Conservation (phyloP, 768 basidiomycete genomes). For the Xerocomus potaroensis region DNA sequence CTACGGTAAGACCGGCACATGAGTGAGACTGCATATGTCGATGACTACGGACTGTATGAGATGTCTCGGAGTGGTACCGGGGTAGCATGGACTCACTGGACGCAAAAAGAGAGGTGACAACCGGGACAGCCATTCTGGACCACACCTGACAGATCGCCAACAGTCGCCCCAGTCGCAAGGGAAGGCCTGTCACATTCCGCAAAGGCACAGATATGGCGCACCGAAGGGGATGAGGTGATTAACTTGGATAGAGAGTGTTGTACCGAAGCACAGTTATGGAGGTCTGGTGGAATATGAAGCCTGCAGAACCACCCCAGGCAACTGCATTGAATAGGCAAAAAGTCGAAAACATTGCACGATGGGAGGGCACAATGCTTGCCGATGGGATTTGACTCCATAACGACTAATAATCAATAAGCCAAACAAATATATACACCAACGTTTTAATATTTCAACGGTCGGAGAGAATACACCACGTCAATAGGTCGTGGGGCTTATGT, state of each 20-base stretch:
- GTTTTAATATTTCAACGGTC: no score
- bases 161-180: slow-evolving; percentile 39
- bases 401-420: no score
- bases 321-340: slow-evolving; percentile 69
- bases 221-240: slow-evolving; percentile 8
- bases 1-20: slow-evolving; percentile 36
- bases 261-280: slow-evolving; percentile 49
- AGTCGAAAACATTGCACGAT: slow-evolving; percentile 62
- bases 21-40: slow-evolving; percentile 60
- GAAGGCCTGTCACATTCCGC: slow-evolving; percentile 51
- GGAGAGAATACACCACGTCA: slow-evolving; percentile 10
- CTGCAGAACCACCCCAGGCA: slow-evolving; percentile 62
- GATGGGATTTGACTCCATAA: slow-evolving; percentile 46
- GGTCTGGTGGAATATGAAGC: slow-evolving; percentile 54
- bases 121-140: slow-evolving; percentile 40
- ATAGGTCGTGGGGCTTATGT: slow-evolving; percentile 2
- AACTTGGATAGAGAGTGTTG: background rate
- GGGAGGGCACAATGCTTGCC: slow-evolving; percentile 63
- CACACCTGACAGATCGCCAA: slow-evolving; percentile 4
- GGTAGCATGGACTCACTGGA: slow-evolving; percentile 40
- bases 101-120: slow-evolving; percentile 61
- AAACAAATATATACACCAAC: no score
- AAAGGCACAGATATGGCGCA: slow-evolving; percentile 47
- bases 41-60: slow-evolving; percentile 44
- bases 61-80: slow-evolving; percentile 2